Conservation (phyloP, 495 filamentous ascomycete genomes). For the Penicillium steckii region DNA sequence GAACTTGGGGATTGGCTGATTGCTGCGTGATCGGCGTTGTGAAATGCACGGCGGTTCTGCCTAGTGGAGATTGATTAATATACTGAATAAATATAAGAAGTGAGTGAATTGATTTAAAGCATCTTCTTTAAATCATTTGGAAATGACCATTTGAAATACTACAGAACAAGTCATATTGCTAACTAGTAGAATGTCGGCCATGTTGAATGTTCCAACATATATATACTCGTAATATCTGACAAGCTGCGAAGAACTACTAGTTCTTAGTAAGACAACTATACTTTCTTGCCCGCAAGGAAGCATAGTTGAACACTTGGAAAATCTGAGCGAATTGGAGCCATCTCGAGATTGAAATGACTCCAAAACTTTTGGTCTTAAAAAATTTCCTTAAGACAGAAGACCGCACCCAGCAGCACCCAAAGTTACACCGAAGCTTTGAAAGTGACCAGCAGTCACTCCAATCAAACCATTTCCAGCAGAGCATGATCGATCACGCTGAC, state of each 20-base stretch:
- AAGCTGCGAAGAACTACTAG: not conserved
- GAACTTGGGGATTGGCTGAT: slow-evolving; percentile 11
- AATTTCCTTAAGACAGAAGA: not conserved
- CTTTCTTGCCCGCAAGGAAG: not conserved
- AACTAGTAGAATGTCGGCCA: not conserved
- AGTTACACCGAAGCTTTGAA: slow-evolving; percentile 29
- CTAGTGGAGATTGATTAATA: not conserved
- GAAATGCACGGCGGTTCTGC: slow-evolving; percentile 9
- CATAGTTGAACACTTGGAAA: not conserved
- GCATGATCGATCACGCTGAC: slow-evolving; percentile 30
- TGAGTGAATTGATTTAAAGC: too few species aligned
- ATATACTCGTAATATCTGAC: not conserved
- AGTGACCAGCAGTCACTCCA: slow-evolving; percentile 29
- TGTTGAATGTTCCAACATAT: slow-evolving; percentile 10
- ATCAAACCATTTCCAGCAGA: slow-evolving; percentile 33
- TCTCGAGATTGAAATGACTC: not conserved
- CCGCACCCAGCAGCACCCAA: slow-evolving; percentile 28
- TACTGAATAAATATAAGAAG: not conserved
- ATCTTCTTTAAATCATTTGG: too few species aligned
- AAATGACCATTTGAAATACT: too few species aligned
- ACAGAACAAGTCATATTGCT: too few species aligned
- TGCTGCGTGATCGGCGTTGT: slow-evolving; percentile 13
- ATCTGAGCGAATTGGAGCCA: not conserved
- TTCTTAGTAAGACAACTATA: not conserved
- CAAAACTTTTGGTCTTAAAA: not conserved